Conservation (phyloP, 2,329 filamentous ascomycete genomes). For the Teratosphaeria destructans region DNA sequence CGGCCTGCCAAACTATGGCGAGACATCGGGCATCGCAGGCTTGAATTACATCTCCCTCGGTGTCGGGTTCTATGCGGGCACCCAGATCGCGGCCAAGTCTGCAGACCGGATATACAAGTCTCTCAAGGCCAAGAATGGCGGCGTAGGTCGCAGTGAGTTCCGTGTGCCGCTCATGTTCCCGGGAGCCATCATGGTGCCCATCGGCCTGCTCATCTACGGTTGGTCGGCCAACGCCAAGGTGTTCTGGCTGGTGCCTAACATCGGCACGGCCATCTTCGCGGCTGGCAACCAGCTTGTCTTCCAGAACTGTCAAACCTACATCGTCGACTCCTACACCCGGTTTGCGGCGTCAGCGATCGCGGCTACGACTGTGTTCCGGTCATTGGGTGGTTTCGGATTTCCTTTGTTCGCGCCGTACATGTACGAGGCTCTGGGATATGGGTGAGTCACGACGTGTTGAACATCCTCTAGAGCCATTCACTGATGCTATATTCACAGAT, state of each 20-base stretch:
- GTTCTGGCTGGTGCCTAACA: slow-evolving; percentile 52
- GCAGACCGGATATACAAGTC: slow-evolving; percentile 28
- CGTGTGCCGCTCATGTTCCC: slow-evolving; percentile 45
- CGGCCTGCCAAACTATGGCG: slow-evolving; percentile 12
- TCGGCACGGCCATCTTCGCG: slow-evolving; percentile 47
- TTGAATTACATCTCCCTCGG: slow-evolving; percentile 43
- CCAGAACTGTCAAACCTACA: slow-evolving; percentile 51
- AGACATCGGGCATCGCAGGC: slow-evolving; percentile 21
- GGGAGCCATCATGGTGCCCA: slow-evolving; percentile 43
- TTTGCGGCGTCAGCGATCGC: slow-evolving; percentile 43
- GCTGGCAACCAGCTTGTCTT: slow-evolving; percentile 48
- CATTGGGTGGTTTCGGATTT: slow-evolving; percentile 47
- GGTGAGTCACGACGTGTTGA: slow-evolving; percentile 9
- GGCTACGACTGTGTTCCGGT: slow-evolving; percentile 46
- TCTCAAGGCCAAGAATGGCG: slow-evolving; percentile 29
- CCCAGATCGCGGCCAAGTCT: slow-evolving; percentile 28
- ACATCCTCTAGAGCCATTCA: background rate
- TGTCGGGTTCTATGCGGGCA: slow-evolving; percentile 50
- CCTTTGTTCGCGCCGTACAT: slow-evolving; percentile 49
- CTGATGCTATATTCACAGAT: slow-evolving; percentile 10
- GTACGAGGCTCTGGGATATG: slow-evolving; percentile 37
- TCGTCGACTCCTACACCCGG: slow-evolving; percentile 45
- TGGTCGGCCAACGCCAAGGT: slow-evolving; percentile 44
- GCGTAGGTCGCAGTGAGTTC: slow-evolving; percentile 31
- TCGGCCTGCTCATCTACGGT: slow-evolving; percentile 48